Conservation (phyloP, 495 filamentous ascomycete genomes). For the Penicillium herquei region DNA sequence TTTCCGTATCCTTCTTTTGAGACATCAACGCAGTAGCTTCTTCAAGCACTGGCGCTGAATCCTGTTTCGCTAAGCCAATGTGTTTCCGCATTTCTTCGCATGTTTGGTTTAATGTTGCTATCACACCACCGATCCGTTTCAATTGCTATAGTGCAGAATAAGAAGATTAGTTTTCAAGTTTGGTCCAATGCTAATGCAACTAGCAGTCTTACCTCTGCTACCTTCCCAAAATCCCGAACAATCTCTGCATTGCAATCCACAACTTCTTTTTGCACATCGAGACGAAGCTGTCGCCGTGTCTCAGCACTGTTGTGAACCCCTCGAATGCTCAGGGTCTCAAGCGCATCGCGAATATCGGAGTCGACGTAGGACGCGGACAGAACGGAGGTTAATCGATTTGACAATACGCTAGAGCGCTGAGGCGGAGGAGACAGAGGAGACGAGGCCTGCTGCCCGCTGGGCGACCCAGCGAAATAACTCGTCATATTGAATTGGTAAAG, state of each 20-base stretch:
- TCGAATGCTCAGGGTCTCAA: constrained; percentile 71
- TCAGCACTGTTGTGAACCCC: constrained; percentile 74
- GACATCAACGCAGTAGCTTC: constrained; percentile 74
- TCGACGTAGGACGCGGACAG: constrained; percentile 92
- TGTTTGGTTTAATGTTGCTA: constrained; percentile 73
- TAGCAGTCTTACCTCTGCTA: constrained; percentile 69
- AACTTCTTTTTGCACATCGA: constrained; percentile 89
- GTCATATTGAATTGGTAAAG: constrained; percentile 30
- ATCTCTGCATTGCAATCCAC: constrained; percentile 92
- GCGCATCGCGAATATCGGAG: constrained; percentile 83
- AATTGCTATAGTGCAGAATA: constrained; percentile 67
- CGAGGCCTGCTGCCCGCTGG: constrained; percentile 30
- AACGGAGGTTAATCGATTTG: constrained; percentile 74
- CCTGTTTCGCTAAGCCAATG: constrained; percentile 68
- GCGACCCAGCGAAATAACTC: constrained; percentile 39
- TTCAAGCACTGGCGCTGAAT: constrained; percentile 72
- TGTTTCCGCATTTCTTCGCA: constrained; percentile 80
- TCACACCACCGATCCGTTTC: constrained; percentile 74
- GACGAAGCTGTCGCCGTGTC: constrained; percentile 71
- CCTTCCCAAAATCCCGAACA: constrained; percentile 82
- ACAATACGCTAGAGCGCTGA: constrained; percentile 61
- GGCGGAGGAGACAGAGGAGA: constrained; percentile 34
- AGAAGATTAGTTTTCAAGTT: constrained; percentile 9
- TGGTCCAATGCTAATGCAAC: not conserved
- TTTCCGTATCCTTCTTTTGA: constrained; percentile 74